Evolutionary conservation across 1,284 basidiomycete species (phyloP), one percentile per base, ranked within the genome.

Genomic region (Cutaneotrichosporon dermatis): DNA sequence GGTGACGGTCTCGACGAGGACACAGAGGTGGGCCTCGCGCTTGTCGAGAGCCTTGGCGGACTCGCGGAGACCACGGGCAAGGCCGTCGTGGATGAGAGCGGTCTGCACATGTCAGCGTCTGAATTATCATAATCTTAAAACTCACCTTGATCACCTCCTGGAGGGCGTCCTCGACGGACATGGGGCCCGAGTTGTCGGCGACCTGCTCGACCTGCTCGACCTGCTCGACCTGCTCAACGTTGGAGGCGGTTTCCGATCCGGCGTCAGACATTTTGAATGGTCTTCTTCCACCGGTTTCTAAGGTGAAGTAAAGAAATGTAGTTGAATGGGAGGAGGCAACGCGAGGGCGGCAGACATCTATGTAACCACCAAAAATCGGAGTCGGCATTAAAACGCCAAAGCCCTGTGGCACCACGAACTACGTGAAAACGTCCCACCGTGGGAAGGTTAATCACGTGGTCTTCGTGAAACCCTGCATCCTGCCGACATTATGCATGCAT

Each of bases 31-130:
- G 61, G 95, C 95, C 85, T 96, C 91, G 74, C 93, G 89, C 83
- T 94, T 94, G 86, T 99, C 95, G 67, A 99, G 85, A 63, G 95
- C 92, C 85, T 99, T 99, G 77, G 95, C 90, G 76, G 87, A 90
- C 84, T 99, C 95, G 72, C 95, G 91, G 67, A 99, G 88, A 82
- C 95, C 95, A 70, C 95, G 90, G 65, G 95, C 92, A 66, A 99
- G 92, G 79, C 95, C 94, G 77, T 99, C 95, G 83, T 98, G 94
- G 11, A 49, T 40, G 11, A 55, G 54, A 11, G 54, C 54, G 13
- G 54, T 55, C 54, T 49, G 46, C 25, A 25, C 25, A 4, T 12
- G n/a, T 33, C n/a, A 48, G 42, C 37, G 41, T 51, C 25, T 3
- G 25, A 25, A 25, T 25, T 25, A 25, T 25, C 25, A 25, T 25